Conservation (phyloP, 1,284 basidiomycete genomes). For the Calocybe gambosa region DNA sequence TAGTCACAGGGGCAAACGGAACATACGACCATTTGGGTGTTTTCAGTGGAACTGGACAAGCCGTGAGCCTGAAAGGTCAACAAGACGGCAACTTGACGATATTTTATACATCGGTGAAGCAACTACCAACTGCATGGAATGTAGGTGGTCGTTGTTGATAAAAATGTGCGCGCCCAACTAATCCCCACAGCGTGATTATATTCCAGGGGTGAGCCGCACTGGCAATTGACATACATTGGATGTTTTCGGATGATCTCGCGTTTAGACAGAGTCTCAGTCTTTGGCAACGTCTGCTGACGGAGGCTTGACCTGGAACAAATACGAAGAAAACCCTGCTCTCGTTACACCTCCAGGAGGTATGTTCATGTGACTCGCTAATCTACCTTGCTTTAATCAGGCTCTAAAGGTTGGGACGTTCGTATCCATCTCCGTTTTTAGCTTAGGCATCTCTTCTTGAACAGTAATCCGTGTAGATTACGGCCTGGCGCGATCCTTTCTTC, state of each 20-base stretch:
- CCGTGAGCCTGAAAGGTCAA: background rate
- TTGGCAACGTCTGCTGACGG: slow-evolving; percentile 3
- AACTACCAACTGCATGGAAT: slow-evolving; percentile 1
- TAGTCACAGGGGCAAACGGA: background rate
- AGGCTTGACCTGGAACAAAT: slow-evolving; percentile 2
- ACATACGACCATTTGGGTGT: slow-evolving; percentile 3
- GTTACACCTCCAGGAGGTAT: slow-evolving; percentile 1
- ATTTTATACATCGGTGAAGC: slow-evolving; percentile 3
- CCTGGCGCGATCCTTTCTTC: slow-evolving; percentile 4
- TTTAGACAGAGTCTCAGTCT: slow-evolving; percentile 2
- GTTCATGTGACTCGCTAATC: background rate
- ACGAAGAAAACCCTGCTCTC: slow-evolving; percentile 1
- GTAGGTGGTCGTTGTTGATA: background rate
- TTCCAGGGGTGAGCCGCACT: background rate
- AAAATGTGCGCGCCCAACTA: background rate
- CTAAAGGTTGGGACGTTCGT: slow-evolving; percentile 3
- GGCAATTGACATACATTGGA: background rate
- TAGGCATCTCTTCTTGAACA: background rate
- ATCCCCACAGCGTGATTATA: background rate
- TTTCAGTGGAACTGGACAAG: slow-evolving; percentile 3
- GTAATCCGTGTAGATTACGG: background rate
- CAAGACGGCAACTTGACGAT: slow-evolving; percentile 1
- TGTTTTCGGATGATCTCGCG: background rate
- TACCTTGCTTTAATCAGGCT: background rate
- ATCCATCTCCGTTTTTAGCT: background rate